Evolutionary conservation across 2,329 filamentous ascomycete species (phyloP), one percentile per base, ranked within the genome.

Genomic region (Madurella mycetomatis): DNA sequence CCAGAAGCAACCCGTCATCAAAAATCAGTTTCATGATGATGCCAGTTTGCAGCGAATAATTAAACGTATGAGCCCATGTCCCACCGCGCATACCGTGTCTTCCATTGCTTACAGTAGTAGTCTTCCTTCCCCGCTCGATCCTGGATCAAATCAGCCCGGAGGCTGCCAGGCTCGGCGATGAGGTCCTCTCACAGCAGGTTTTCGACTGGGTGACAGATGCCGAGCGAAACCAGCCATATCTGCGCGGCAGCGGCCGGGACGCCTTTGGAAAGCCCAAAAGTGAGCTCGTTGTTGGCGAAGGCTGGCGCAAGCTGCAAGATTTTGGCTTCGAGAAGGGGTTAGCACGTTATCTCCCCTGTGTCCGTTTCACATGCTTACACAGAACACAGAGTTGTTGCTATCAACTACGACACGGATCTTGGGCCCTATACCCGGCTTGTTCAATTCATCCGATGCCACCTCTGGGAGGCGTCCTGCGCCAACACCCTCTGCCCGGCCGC

Each of bases 401-500:
- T 79, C 42, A 83, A 81, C 16, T 86, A 87, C 58, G 80, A 85
- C 48, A 72, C 73, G 1, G 67, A 75, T 1, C 69, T 77, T 49
- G 76, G 72, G 0, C 71, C 73, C 1, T 81, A 80, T 61, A 77
- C 76, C 17, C 73, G 85, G 1, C 67, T 83, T 2, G 70, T 85
- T 5, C 82, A 87, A 62, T 87, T 86, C 62, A 68, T 83, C 16
- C 72, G 77, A 66, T 73, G 65, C 51, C 82, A 86, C 54, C 68
- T 87, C 1, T 87, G 84, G 78, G 73, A 76, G 12, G 75, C 74
- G 2, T 84, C 82, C 0, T 78, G 76, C 4, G 83, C 81, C 1
- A 79, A 81, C 57, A 82, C 84, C 2, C 80, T 80, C 0, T 88
- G 85, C 60, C 85, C 85, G 0, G 80, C 80, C 17, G 82, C 81